Percentiles rank a stretch among this genome's conserved stretches.
These are phyloP conservation scores for Stagonosporopsis chrysanthemi DNA, from an alignment of 2,329 filamentous ascomycete species.

Conservation along the genomic window DNA sequence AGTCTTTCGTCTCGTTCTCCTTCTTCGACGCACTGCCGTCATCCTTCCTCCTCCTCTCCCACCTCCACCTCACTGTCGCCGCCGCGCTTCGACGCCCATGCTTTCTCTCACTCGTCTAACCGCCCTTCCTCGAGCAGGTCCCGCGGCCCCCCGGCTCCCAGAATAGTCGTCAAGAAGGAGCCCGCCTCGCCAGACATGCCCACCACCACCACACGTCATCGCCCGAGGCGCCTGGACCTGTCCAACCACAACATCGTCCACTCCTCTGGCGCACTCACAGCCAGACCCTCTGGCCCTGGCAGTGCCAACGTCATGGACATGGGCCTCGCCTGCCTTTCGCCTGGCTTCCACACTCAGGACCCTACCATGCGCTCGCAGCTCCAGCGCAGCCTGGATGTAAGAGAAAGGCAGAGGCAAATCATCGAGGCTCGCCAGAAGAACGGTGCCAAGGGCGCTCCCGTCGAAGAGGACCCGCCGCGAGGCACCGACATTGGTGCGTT, in stretches of 20 bases:
- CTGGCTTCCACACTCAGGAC: conserved; percentile 94
- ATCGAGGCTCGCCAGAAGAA: conserved; percentile 94
- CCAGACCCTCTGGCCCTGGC: conserved; percentile 76
- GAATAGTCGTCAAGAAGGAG: conserved; percentile 97
- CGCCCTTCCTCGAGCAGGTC: conserved; percentile 57
- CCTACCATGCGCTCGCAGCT: conserved; percentile 96
- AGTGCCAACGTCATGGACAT: conserved; percentile 84
- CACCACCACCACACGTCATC: conserved; percentile 73
- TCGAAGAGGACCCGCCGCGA: conserved; percentile 40
- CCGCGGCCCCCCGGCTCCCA: conserved; percentile 65
- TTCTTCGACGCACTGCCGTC: conserved; percentile 28
- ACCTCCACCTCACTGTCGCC: conserved; percentile 41
- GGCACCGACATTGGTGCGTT: conserved; percentile 52
- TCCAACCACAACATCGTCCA: conserved; percentile 60
- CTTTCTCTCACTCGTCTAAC: conserved; percentile 30
- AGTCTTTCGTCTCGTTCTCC: conserved; percentile 36
- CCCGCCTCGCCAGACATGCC: conserved; percentile 83
- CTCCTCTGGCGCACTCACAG: conserved; percentile 59
- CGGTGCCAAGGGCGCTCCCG: conserved; percentile 56
- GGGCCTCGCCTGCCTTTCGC: conserved; percentile 91
- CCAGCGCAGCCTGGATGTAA: conserved; percentile 89
- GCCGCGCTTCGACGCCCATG: conserved; percentile 26
- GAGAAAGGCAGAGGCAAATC: conserved; percentile 92
- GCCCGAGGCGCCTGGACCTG: conserved; percentile 79
- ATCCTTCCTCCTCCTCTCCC: conserved; percentile 34